These are phyloP conservation scores for Hyphodiscus hymeniophilus DNA, from an alignment of 495 filamentous ascomycete species.

Conservation along the genomic window DNA sequence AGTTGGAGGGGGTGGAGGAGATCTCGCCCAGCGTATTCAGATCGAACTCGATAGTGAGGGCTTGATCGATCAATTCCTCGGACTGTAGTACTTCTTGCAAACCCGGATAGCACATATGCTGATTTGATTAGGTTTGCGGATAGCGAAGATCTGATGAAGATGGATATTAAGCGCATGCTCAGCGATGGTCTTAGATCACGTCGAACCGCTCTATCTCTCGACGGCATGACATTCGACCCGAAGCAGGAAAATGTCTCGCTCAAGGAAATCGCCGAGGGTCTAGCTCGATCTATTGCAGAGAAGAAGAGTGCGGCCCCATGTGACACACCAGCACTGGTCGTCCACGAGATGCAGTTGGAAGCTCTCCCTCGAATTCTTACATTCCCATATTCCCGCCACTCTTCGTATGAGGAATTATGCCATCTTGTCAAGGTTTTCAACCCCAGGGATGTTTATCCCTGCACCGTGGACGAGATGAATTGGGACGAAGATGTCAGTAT, in stretches of 20 bases:
- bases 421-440: conserved; percentile 57
- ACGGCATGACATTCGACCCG: conserved; percentile 32
- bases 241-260: conserved; percentile 36
- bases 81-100: too few relatives aligned
- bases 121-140: conserved; percentile 12
- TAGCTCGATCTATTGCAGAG: conserved; percentile 15
- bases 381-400: conserved; percentile 89
- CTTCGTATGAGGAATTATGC: conserved; percentile 75
- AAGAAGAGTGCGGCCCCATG: background rate
- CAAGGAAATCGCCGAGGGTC: conserved; percentile 32
- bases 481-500: conserved; percentile 63
- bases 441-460: conserved; percentile 75
- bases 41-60: conserved; percentile 45
- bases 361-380: conserved; percentile 35
- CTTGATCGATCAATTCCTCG: conserved; percentile 37
- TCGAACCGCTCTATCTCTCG: conserved; percentile 28
- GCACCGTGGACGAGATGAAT: conserved; percentile 56
- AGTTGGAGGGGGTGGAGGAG: conserved; percentile 71
- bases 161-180: conserved; percentile 23
- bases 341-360: conserved; percentile 1
- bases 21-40: conserved; percentile 57
- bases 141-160: conserved; percentile 19
- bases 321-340: background rate
- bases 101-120: too few relatives aligned
- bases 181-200: conserved; percentile 13